Evolutionary conservation across 768 basidiomycete species (phyloP).

Genomic region (Xerocomus brunneocitrinus): DNA sequence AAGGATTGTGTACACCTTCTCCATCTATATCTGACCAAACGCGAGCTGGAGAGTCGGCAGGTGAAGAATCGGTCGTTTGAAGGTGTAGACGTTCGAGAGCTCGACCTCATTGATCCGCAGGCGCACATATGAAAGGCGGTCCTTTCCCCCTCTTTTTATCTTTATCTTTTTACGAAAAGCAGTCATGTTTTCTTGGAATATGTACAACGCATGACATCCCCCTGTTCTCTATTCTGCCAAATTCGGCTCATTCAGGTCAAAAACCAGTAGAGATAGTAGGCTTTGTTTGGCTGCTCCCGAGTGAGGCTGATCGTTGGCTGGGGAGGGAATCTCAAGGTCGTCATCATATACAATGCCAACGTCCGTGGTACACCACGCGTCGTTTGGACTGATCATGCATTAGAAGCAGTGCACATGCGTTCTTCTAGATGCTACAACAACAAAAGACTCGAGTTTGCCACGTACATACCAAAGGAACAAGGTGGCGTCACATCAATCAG

Average conservation of each 20-base stretch:
- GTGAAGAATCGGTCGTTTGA: conserved; percentile 68
- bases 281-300: too few species aligned
- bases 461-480: background rate
- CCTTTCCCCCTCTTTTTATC: background rate
- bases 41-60: conserved; percentile 62
- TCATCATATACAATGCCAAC: too few species aligned
- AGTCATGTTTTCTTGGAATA: background rate
- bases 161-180: background rate
- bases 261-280: too few species aligned
- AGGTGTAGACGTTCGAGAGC: conserved; percentile 62
- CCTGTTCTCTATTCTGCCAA: background rate
- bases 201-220: background rate
- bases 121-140: conserved; percentile 2
- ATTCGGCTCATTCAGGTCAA: too few species aligned
- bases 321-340: too few species aligned
- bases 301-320: too few species aligned
- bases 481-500: conserved; percentile 25
- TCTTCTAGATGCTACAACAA: background rate
- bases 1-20: conserved; percentile 66
- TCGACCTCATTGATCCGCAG: conserved; percentile 55
- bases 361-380: too few species aligned
- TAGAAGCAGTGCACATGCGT: background rate
- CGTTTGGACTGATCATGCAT: too few species aligned
- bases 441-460: too few species aligned
- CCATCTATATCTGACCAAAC: conserved; percentile 66